Evolutionary conservation across 805 yeast species (phyloP), one percentile per base, ranked within the genome.

Genomic region (Zygosaccharomyces pseudorouxii): DNA sequence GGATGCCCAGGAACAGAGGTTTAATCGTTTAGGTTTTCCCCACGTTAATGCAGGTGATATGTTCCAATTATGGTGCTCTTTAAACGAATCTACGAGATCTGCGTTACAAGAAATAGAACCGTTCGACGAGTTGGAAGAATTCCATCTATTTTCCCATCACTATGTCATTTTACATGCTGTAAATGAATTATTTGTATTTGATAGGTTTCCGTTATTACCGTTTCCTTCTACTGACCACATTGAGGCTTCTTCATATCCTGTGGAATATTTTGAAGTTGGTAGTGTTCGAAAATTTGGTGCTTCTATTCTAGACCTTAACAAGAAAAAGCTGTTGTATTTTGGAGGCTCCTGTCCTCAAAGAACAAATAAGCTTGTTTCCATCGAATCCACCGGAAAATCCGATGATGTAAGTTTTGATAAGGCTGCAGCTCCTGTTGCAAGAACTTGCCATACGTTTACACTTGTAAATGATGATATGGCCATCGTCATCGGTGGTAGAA

Each of bases 81-180:
- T 82, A 1, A 62, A 72, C 4, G 52, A 52, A 2, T 69, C 68
- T 0, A 59, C 68, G 5, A 78, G 76, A 55, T 38, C 47, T 0
- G 62, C 65, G 36, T 73, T 87, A 7, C 71, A 70, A 14, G 41
- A 59, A 0, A 71, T 84, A 18, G 95, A 86, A 60, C 77, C 78
- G 3, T 87, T 86, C 64, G 95, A 87, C 63, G 95, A 87, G 66
- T 78, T 86, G 79, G 95, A 86, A 66, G 95, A 86, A 64, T 86
- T 86, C 53, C 74, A 81, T 25, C 59, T 84, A 11, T 86, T 84
- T 58, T 79, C 87, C 49, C 92, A 85, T 57, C 93, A 86, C 62
- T 87, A 86, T 58, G 70, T 81, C 31, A 71, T 84, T 35, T 70
- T 82, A 2, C 89, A 84, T 64, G 88, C 88, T 2, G 73, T 82